These are phyloP conservation scores for Alternaria ethzedia DNA, from an alignment of 2,329 filamentous ascomycete species.

Conservation along the genomic window DNA sequence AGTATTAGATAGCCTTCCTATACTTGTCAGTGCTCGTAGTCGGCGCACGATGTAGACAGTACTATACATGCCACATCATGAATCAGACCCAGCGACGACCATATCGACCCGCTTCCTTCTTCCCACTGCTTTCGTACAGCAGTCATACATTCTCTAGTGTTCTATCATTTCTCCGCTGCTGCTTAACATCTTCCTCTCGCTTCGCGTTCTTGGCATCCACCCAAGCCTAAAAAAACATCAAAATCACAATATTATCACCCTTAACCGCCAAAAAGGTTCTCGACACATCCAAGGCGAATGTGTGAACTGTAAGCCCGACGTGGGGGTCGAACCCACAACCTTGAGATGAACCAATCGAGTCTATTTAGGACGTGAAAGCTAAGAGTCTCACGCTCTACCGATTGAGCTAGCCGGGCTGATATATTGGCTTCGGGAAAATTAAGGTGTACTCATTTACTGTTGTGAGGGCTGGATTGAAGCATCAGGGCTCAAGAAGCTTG, in stretches of 20 bases:
- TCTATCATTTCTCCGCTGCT: not conserved
- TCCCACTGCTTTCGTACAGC: not conserved
- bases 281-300: too few species aligned
- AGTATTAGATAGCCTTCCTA: not conserved
- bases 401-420: constrained; percentile 33
- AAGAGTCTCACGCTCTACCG: constrained; percentile 53
- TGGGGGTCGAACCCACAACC: not conserved
- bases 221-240: not conserved
- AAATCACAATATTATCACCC: not conserved
- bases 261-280: not conserved
- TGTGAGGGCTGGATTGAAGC: not conserved
- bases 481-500: not conserved
- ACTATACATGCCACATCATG: not conserved
- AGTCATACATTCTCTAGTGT: not conserved
- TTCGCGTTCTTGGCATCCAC: not conserved
- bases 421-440: not conserved
- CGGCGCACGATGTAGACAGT: not conserved
- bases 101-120: not conserved
- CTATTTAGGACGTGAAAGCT: constrained; percentile 15
- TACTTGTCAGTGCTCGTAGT: not conserved
- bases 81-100: not conserved
- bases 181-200: not conserved
- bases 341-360: constrained; percentile 3
- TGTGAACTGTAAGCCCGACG: not conserved
- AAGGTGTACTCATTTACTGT: not conserved